Evolutionary conservation across 345 rosid species (phyloP).

Genomic region (Laguncularia racemosa): DNA sequence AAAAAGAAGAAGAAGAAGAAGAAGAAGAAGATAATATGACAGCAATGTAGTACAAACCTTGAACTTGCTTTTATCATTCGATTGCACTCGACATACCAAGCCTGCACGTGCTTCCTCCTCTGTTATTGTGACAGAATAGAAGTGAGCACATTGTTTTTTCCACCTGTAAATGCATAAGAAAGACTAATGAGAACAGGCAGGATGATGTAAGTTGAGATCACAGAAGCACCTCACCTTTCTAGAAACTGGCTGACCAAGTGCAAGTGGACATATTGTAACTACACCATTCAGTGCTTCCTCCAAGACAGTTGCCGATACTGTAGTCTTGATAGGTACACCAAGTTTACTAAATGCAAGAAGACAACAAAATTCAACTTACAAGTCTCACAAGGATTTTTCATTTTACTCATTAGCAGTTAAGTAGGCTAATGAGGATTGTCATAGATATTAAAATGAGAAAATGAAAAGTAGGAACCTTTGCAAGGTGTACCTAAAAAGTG

Average conservation of each 20-base stretch:
- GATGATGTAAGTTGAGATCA: not conserved
- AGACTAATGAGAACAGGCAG: constrained; percentile 7
- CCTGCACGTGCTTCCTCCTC: constrained; percentile 93
- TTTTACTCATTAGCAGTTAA: too few relatives aligned
- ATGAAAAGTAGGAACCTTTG: not conserved
- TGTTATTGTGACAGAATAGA: constrained; percentile 76
- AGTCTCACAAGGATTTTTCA: not conserved
- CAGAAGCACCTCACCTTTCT: constrained; percentile 49
- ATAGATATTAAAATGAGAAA: not conserved
- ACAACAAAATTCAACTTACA: constrained; percentile 1
- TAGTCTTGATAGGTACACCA: constrained; percentile 97
- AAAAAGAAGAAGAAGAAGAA: too few relatives aligned
- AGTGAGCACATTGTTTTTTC: constrained; percentile 99
- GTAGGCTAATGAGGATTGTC: not conserved
- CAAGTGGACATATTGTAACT: constrained; percentile 57
- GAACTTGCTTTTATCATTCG: constrained; percentile 96
- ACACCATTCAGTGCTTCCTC: constrained; percentile 93
- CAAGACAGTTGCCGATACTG: constrained; percentile 87
- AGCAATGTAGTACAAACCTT: constrained; percentile 43
- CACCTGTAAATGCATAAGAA: constrained; percentile 50
- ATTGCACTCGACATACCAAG: constrained; percentile 82
- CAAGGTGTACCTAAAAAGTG: constrained; percentile 66
- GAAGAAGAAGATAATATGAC: not conserved
- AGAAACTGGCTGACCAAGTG: constrained; percentile 53
- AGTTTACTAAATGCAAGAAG: constrained; percentile 57